These are phyloP conservation scores for Heteromeles arbutifolia DNA, from an alignment of 306 rosid species.

Conservation along the genomic window DNA sequence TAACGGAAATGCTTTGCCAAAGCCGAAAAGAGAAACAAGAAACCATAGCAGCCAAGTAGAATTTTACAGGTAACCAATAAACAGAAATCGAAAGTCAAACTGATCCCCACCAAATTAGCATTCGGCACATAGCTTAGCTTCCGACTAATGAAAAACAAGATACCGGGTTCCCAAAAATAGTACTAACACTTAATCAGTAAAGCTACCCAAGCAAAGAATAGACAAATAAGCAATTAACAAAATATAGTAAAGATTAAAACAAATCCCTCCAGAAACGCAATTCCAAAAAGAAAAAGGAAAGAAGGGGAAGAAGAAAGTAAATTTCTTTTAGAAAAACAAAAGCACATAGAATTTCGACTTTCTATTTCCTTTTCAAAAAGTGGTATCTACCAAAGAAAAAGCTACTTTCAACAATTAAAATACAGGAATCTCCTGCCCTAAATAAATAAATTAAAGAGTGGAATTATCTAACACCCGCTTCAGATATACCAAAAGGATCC, in stretches of 20 bases:
- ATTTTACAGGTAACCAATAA: neutral
- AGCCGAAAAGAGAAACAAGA: neutral
- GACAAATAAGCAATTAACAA: conserved; percentile 2
- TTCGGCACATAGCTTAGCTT: neutral
- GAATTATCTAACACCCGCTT: conserved; percentile 12
- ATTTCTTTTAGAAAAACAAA: neutral
- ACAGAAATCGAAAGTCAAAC: conserved; percentile 3
- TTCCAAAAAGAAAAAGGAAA: neutral
- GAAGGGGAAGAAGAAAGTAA: conserved; percentile 1
- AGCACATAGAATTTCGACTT: neutral
- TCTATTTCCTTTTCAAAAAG: conserved; percentile 20
- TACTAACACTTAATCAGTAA: neutral
- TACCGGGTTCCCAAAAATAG: conserved; percentile 9
- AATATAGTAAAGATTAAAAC: neutral
- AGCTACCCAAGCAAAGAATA: neutral
- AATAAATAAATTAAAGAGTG: conserved; percentile 10
- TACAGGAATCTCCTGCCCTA: conserved; percentile 9
- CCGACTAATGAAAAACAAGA: conserved; percentile 12
- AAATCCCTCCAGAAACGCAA: neutral
- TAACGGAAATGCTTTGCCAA: neutral
- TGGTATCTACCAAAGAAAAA: conserved; percentile 31
- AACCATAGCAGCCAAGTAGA: neutral
- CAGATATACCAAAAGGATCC: conserved; percentile 34
- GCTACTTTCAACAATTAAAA: conserved; percentile 32
- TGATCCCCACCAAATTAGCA: conserved; percentile 10